Evolutionary conservation across 1,284 basidiomycete genomes (phyloP).

Genomic region (Cutaneotrichosporon daszewskae): DNA sequence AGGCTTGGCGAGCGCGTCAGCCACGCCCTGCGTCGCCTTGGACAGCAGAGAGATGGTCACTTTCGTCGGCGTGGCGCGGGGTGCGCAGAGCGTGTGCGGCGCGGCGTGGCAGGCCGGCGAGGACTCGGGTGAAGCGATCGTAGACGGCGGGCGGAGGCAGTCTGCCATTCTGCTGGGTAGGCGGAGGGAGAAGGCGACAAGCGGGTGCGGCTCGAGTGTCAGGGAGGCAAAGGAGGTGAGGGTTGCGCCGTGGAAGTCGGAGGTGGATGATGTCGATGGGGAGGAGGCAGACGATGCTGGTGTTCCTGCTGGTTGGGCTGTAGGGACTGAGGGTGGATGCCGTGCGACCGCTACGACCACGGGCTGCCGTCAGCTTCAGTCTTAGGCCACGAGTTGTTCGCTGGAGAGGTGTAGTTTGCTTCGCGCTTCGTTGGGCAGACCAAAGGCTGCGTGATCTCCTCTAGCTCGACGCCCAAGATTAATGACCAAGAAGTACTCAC

Average conservation of each 20-base stretch:
- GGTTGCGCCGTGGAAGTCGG: constrained; percentile 69
- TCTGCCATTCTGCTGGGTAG: constrained; percentile 80
- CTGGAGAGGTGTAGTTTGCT: too few relatives aligned
- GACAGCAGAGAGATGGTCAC: constrained; percentile 36
- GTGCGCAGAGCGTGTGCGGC: not conserved
- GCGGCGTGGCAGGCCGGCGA: not conserved
- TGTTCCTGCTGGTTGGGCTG: too few relatives aligned
- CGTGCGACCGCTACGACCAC: constrained; percentile 43
- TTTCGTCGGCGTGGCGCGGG: not conserved
- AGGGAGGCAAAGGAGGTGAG: constrained; percentile 89
- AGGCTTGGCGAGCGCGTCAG: constrained; percentile 29
- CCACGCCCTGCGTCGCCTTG: constrained; percentile 20
- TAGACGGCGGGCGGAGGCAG: constrained; percentile 49
- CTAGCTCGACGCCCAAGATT: too few relatives aligned
- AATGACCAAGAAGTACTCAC: constrained; percentile 21
- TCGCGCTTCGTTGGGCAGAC: too few relatives aligned
- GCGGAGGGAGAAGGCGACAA: constrained; percentile 79
- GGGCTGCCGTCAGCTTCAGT: constrained; percentile 32
- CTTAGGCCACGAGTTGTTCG: too few relatives aligned
- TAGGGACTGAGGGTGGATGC: too few relatives aligned
- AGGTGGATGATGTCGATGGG: not conserved
- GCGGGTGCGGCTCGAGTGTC: constrained; percentile 74
- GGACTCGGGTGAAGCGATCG: not conserved
- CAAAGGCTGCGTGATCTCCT: too few relatives aligned
- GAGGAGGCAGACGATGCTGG: not conserved